Percentiles rank a stretch among this genome's conserved stretches.
Conservation (phyloP, 192 early-diverging fungal genomes). For the Coemansia asiatica region DNA sequence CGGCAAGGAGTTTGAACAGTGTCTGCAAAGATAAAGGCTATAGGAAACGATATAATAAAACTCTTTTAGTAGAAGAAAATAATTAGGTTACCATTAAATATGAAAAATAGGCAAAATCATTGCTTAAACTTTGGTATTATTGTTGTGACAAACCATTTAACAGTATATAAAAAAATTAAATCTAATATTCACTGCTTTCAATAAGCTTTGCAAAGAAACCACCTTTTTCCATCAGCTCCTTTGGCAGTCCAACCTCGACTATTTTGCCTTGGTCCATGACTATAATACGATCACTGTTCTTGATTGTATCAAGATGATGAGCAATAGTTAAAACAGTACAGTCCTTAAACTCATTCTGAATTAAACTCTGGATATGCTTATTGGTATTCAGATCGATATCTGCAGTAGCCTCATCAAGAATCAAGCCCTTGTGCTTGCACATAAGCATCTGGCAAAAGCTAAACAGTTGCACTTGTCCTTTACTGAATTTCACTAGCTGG, state of each 20-base stretch:
- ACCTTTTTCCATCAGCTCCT: constrained; percentile 14
- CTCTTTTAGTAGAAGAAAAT: no score
- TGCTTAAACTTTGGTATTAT: no score
- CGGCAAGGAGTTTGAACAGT: neutral
- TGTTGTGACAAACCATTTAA: no score
- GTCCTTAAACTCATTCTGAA: constrained; percentile 54
- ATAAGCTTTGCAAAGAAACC: constrained; percentile 8
- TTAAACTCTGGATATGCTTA: constrained; percentile 2
- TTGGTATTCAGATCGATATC: constrained; percentile 49
- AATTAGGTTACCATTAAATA: no score
- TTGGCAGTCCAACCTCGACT: constrained; percentile 11
- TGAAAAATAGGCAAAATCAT: no score
- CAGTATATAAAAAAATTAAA: neutral
- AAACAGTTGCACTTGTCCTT: constrained; percentile 62
- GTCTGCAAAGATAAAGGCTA: neutral
- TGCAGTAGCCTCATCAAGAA: constrained; percentile 69
- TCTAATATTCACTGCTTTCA: constrained; percentile 8
- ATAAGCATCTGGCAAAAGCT: constrained; percentile 60
- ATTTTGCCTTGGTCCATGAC: constrained; percentile 57
- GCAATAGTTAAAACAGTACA: no score
- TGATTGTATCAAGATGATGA: constrained; percentile 66
- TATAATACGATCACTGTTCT: constrained; percentile 67
- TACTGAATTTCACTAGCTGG: constrained; percentile 7
- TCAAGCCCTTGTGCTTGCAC: constrained; percentile 51
- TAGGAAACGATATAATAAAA: no score